Conservation (phyloP, 2,329 filamentous ascomycete species). For the Canariomyces notabilis region DNA sequence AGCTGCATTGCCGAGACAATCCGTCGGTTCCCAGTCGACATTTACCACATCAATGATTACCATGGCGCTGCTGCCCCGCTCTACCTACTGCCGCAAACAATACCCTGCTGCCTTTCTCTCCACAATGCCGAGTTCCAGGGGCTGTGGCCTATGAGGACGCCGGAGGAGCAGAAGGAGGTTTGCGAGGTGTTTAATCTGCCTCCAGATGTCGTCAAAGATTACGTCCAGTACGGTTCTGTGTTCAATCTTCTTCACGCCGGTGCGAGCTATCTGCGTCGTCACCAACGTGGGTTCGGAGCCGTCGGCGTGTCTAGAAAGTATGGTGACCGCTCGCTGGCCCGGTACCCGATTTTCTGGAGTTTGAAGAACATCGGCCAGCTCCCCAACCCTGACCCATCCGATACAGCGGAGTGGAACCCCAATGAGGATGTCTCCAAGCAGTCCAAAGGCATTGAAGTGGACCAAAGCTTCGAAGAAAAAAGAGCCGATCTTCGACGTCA, state of each 20-base stretch:
- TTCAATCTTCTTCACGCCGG: constrained; percentile 66
- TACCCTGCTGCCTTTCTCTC: constrained; percentile 58
- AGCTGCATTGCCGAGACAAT: constrained; percentile 62
- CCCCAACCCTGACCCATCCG: constrained; percentile 61
- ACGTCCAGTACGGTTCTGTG: constrained; percentile 64
- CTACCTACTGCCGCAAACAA: constrained; percentile 57
- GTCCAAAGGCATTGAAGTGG: constrained; percentile 44
- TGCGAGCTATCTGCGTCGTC: constrained; percentile 59
- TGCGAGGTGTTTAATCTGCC: constrained; percentile 60
- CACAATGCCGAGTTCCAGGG: constrained; percentile 68
- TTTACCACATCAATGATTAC: constrained; percentile 39
- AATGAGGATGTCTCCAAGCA: constrained; percentile 42
- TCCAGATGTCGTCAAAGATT: constrained; percentile 50
- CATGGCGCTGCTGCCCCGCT: constrained; percentile 47
- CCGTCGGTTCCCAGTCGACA: constrained; percentile 47
- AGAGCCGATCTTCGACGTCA: constrained; percentile 52
- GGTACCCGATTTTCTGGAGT: constrained; percentile 67
- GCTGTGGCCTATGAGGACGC: constrained; percentile 61
- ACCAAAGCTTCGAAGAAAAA: constrained; percentile 49
- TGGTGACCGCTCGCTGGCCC: constrained; percentile 59
- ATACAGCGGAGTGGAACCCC: constrained; percentile 54
- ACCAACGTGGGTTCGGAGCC: constrained; percentile 63
- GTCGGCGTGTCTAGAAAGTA: constrained; percentile 66
- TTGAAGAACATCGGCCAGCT: constrained; percentile 57
- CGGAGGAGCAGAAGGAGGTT: constrained; percentile 57